Base-by-base conservation (phyloP, 2,329 filamentous ascomycete species). In the Fonsecaea pugnacius region DNA sequence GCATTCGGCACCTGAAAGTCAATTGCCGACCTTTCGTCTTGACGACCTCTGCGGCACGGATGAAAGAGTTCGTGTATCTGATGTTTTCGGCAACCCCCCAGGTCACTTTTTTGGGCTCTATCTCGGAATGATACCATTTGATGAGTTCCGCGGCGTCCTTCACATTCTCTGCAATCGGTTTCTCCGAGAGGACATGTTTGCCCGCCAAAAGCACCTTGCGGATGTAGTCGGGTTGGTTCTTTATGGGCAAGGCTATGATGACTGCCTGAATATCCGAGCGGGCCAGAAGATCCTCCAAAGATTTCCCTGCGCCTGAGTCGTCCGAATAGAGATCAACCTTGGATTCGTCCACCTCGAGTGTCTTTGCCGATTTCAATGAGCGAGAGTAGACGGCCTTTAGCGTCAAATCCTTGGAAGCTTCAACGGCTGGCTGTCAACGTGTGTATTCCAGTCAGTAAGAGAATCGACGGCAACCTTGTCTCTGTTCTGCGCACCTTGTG, bases 301-400 rank as follows among this genome's bases (percentile, higher is more conserved):
- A 73, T 60, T 79, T 80, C 4, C 77, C 80, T 5, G 77, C 63
- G 0, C 78, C 77, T 4, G 78, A 77, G 64, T 87, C 84, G 14
- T 85, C 83, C 40, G 84, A 84, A 74, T 86, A 87, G 56, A 87
- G 72, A 33, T 83, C 82, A 14, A 86, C 74, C 16, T 72, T 71
- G 0, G 73, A 67, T 0, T 76, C 71, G 10, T 73, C 73, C 36
- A 73, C 71, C 18, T 71, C 72, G 10, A 83, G 75, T 3, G 70
- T 72, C 63, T 82, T 72, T n/a, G 84, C 84, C 4, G 84, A 86
- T 43, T 80, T 78, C 8, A 83, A 73, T 6, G 83, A 83, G 52
- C 84, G 82, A n/a, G 84, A 87, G 74, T 85, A 87, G 65, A 87
- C 78, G 18, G 85, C 85, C 72, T 83, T 85, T 36, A 87, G 75